Base-by-base conservation (phyloP, 2,329 filamentous ascomycete species). In the Parasarocladium wereldwijsianum region DNA sequence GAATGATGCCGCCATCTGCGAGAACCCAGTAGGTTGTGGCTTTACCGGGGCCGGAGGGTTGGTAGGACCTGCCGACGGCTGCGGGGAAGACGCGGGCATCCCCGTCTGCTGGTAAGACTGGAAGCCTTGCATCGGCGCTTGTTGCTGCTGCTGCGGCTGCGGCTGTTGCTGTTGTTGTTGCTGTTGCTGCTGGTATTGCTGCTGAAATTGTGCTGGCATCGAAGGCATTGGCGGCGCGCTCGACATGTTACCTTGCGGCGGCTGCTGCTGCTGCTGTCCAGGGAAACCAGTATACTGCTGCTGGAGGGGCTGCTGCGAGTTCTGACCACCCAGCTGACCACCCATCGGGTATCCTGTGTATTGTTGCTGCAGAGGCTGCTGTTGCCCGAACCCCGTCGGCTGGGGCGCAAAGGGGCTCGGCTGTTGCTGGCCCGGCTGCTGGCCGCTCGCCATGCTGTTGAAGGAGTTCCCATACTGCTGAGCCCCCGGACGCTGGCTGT, bases 401-500 rank as follows among this genome's bases (percentile, higher is more conserved):
- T 75, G 70, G 24, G 68, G 56, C 42, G 62, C 62, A 46, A 73
- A 72, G 32, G 64, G 59, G 36, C 59, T 54, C 29, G 58, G 63
- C 42, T 70, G 67, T 44, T 66, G 66, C 39, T 52, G 58, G 40
- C 52, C 58, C 33, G 58, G 60, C 37, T 61, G 59, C 37, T 58
- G 58, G 35, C 55, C 56, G 32, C 47, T 43, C n/a, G 50, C 53
- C 40, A 55, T 45, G 29, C 35, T 47, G 21, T 40, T 49, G 38
- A 68, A 64, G 37, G 64, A 58, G 47, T 57, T 53, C 41, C 63
- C 64, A 58, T 63, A 69, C 42, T 70, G 72, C 47, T 67, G 72
- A 40, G 70, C 69, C 32, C 73, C 72, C 29, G 79, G 80, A 36
- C 76, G 79, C 51, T 78, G 71, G 62, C 66, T 78, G 50, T 76